A percentile compares a stretch with the other conserved stretches of the same genome.
Conservation (phyloP, 2,329 filamentous ascomycete species). For the Hypoxylon sp. region DNA sequence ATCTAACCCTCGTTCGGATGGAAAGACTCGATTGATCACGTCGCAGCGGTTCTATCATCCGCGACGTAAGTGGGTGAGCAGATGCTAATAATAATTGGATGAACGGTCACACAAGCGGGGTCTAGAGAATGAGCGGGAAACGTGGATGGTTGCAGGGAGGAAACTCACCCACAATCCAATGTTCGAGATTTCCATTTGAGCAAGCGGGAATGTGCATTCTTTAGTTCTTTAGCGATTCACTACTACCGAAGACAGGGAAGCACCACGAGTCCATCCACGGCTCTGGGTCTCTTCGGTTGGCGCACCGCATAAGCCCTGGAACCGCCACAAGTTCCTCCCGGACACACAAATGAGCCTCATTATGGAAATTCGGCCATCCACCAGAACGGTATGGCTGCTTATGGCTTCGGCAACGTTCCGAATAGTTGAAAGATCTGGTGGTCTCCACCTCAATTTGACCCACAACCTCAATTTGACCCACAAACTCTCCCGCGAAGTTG, state of each 20-base stretch:
- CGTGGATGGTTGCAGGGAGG: constrained; percentile 8
- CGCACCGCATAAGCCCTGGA: constrained; percentile 49
- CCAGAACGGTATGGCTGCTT: constrained; percentile 52
- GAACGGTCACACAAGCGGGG: constrained; percentile 28
- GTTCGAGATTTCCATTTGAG: constrained; percentile 11
- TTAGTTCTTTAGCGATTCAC: constrained; percentile 24
- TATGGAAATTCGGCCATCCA: constrained; percentile 38
- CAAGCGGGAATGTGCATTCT: constrained; percentile 37
- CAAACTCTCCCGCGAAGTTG: constrained; percentile 20
- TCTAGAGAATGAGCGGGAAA: constrained; percentile 1
- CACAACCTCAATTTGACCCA: constrained; percentile 33
- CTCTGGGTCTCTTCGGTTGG: constrained; percentile 50
- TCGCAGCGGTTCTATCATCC: constrained; percentile 22
- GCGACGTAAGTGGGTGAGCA: background rate
- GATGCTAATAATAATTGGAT: constrained; percentile 28
- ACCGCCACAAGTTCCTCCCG: constrained; percentile 40
- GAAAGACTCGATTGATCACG: constrained; percentile 19
- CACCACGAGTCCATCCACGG: constrained; percentile 46
- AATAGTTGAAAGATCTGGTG: constrained; percentile 41
- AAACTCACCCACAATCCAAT: constrained; percentile 3
- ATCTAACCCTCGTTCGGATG: constrained; percentile 37
- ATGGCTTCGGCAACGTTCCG: constrained; percentile 53
- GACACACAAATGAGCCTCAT: constrained; percentile 50
- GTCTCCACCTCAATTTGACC: constrained; percentile 46
- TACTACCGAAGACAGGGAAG: constrained; percentile 39